phyloP scores from a whole-genome alignment of 2,329 filamentous ascomycete species.

The Aspergillus brasiliensis region DNA sequence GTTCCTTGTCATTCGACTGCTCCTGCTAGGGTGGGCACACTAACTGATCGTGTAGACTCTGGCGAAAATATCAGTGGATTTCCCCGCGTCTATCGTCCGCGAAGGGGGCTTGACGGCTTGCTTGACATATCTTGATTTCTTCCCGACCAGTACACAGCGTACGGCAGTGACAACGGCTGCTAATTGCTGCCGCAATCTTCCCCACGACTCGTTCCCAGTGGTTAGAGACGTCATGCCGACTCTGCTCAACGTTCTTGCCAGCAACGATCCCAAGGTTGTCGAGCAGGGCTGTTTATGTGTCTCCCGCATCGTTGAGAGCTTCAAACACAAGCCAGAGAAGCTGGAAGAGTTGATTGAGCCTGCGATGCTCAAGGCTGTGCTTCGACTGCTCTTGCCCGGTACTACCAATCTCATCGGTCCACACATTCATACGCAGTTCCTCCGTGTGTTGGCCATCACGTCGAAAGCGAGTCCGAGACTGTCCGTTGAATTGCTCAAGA shows the following conservation, averaged over 20 bases:
- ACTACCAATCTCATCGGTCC: slow-evolving; percentile 93
- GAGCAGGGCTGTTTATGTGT: slow-evolving; percentile 96
- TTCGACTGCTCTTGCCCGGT: slow-evolving; percentile 85
- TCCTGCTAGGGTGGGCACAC: background rate
- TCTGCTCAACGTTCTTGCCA: slow-evolving; percentile 82
- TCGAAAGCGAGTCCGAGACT: slow-evolving; percentile 84
- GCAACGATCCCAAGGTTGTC: slow-evolving; percentile 93
- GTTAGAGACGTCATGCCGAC: slow-evolving; percentile 97
- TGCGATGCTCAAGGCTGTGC: slow-evolving; percentile 78
- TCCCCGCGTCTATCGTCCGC: slow-evolving; percentile 89
- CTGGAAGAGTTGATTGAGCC: slow-evolving; percentile 90
- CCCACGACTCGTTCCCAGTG: slow-evolving; percentile 87
- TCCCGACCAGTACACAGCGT: slow-evolving; percentile 92
- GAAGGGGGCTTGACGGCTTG: slow-evolving; percentile 96
- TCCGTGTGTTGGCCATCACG: slow-evolving; percentile 86
- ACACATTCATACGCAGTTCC: slow-evolving; percentile 93
- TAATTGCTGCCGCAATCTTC: slow-evolving; percentile 96
- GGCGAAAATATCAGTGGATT: slow-evolving; percentile 96
- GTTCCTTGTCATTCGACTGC: background rate
- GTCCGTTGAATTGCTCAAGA: slow-evolving; percentile 87
- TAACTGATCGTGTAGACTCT: slow-evolving; percentile 61
- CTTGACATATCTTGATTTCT: slow-evolving; percentile 94
- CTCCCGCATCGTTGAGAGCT: slow-evolving; percentile 94
- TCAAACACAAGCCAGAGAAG: slow-evolving; percentile 83
- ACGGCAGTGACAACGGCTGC: slow-evolving; percentile 96